Conservation (phyloP, 257 asterid genomes). For the Euphrasia confusa region DNA sequence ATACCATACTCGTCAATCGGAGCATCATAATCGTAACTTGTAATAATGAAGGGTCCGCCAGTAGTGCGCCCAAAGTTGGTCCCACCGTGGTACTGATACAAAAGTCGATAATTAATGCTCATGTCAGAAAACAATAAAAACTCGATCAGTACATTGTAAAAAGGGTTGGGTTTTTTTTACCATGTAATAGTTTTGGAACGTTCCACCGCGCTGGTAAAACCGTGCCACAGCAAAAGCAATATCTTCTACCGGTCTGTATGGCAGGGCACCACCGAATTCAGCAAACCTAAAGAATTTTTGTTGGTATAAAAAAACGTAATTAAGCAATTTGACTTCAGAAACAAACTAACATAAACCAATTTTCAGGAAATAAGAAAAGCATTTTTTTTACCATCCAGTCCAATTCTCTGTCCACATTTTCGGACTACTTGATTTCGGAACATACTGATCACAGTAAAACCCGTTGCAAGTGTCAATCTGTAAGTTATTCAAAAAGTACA, state of each 20-base stretch:
- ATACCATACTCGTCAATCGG: conserved; percentile 79
- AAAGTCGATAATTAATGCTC: conserved; percentile 24
- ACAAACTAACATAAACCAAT: not conserved
- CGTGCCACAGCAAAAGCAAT: conserved; percentile 69
- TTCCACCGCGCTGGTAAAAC: conserved; percentile 60
- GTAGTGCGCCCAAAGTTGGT: conserved; percentile 74
- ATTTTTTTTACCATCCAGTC: conserved; percentile 57
- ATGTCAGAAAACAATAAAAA: not conserved
- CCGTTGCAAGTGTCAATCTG: conserved; percentile 85
- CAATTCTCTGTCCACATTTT: conserved; percentile 79
- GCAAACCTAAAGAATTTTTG: conserved; percentile 15
- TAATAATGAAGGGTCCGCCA: conserved; percentile 70
- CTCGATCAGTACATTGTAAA: not conserved
- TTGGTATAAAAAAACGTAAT: not conserved
- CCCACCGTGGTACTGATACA: conserved; percentile 75
- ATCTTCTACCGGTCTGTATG: conserved; percentile 75
- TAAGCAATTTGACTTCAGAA: not conserved
- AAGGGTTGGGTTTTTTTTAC: conserved; percentile 24
- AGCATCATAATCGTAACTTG: conserved; percentile 83
- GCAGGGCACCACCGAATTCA: conserved; percentile 35
- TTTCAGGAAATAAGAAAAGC: not conserved
- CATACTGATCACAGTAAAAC: conserved; percentile 68
- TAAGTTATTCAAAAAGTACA: not conserved
- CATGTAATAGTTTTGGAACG: conserved; percentile 76
- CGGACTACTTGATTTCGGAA: conserved; percentile 59